Base-by-base conservation (phyloP, 2,329 filamentous ascomycete genomes). In the Reticulascus tulasneorum region DNA sequence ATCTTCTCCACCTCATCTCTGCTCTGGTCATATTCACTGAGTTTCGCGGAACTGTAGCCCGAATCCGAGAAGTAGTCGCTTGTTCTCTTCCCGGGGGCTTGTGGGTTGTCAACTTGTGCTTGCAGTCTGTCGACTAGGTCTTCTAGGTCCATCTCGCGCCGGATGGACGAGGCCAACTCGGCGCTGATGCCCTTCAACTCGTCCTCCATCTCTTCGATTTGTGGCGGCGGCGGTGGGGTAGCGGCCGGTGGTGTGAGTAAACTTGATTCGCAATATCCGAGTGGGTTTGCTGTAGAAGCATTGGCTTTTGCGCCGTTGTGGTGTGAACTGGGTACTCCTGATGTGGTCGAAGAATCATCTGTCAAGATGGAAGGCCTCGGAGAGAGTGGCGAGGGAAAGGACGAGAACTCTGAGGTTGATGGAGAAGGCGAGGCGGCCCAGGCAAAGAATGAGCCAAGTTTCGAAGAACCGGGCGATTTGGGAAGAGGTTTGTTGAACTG, bases 31-130 rank as follows among this genome's bases (percentile, higher is more conserved):
- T 68, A 68, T 29, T 86, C 83, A 43, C 84, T 82, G 53, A 82
- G 84, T 52, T 88, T 85, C 35, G 86, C 75, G 2, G 88, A 91
- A 59, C 88, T 91, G 39, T 87, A 84, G 21, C 93, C 93, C 6
- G 90, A 95, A 59, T 98, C 93, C 3, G 93, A 98, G 59, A 93
- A 98, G 65, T 98, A 97, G 63, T 98, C 93, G 63, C 93, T 97
- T 9, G 87, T 94, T 42, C 91, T 78, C 57, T 85, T 84, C 45
- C 77, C 81, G 19, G 73, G 51, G 48, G 68, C 55, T 59, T 71
- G 63, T 53, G 72, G 54, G 61, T 79, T 73, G 59, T 71, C 74
- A 45, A 73, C 72, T 53, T 96, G 89, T n/a, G 79, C 68, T 58
- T 96, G 90, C 49, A 94, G 67, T 39, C 85, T 75, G 48, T 98